Conservation (phyloP, 1,284 basidiomycete species). For the Testicularia cyperi region DNA sequence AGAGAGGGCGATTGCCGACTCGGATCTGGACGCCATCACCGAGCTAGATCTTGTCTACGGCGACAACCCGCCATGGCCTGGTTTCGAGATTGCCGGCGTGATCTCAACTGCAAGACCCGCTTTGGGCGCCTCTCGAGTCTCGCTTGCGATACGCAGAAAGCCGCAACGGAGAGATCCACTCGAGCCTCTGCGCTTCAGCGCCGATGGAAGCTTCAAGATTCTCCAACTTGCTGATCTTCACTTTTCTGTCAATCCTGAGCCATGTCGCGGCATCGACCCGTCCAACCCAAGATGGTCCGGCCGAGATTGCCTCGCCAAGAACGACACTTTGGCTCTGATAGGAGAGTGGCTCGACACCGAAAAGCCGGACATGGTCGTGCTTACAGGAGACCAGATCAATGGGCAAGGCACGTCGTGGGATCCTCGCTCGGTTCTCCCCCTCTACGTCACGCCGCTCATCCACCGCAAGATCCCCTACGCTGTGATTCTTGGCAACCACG, state of each 20-base stretch:
- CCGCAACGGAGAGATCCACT: constrained; percentile 17
- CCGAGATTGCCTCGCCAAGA: constrained; percentile 31
- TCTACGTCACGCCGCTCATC: constrained; percentile 77
- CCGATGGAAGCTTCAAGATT: constrained; percentile 53
- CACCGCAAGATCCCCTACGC: constrained; percentile 81
- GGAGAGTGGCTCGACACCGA: constrained; percentile 67
- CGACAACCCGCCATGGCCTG: constrained; percentile 46
- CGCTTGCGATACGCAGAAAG: constrained; percentile 35
- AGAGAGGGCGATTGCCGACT: no score
- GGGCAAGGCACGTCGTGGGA: constrained; percentile 83
- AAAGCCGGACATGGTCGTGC: constrained; percentile 82
- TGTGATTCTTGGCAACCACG: constrained; percentile 83
- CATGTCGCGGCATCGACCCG: constrained; percentile 42
- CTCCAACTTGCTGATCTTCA: constrained; percentile 56
- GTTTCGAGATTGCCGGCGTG: constrained; percentile 38
- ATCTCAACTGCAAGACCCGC: constrained; percentile 16
- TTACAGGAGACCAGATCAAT: constrained; percentile 60
- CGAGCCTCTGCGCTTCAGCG: constrained; percentile 23
- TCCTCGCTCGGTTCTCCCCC: constrained; percentile 77
- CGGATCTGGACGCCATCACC: constrained; percentile 24
- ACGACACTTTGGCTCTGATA: constrained; percentile 41
- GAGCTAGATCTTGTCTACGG: constrained; percentile 54
- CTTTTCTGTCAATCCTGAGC: constrained; percentile 44
- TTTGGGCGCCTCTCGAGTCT: constrained; percentile 14
- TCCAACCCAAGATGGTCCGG: constrained; percentile 12